phyloP scores from a whole-genome alignment of 768 basidiomycete genomes.

The Termitomyces sp. region DNA sequence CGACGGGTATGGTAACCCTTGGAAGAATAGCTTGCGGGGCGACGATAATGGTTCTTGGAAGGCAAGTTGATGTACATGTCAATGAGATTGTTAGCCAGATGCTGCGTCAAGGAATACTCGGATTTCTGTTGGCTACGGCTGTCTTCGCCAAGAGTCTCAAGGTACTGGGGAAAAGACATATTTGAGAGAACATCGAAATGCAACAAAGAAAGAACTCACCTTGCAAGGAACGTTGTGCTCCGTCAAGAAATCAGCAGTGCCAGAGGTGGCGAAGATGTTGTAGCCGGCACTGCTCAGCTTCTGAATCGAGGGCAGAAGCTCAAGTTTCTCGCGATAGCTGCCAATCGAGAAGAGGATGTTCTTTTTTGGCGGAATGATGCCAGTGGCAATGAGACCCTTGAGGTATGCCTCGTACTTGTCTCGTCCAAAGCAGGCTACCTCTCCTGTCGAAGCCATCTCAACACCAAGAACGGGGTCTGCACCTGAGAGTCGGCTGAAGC shows the following conservation, averaged over 20 bases:
- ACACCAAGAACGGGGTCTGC: conserved; percentile 98
- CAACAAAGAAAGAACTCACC: conserved; percentile 37
- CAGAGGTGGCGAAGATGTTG: conserved; percentile 95
- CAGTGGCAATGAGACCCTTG: conserved; percentile 95
- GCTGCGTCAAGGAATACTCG: conserved; percentile 96
- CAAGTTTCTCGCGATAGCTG: conserved; percentile 95
- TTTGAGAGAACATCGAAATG: background rate
- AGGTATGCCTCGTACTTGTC: conserved; percentile 99
- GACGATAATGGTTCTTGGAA: conserved; percentile 95
- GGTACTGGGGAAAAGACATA: conserved; percentile 52
- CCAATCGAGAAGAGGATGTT: conserved; percentile 97
- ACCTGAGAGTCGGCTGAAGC: conserved; percentile 93
- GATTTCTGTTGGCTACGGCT: conserved; percentile 83
- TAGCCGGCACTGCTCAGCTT: conserved; percentile 92
- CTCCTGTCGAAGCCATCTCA: conserved; percentile 99
- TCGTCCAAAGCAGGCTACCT: conserved; percentile 96
- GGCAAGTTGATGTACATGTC: conserved; percentile 99
- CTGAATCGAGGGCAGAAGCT: conserved; percentile 92
- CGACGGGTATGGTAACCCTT: conserved; percentile 96
- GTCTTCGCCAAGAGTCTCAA: conserved; percentile 82
- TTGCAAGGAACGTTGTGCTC: conserved; percentile 98
- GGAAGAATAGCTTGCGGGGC: conserved; percentile 95
- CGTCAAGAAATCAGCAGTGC: conserved; percentile 95
- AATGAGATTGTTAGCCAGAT: conserved; percentile 94
- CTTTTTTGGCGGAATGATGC: conserved; percentile 93